Percentiles rank a stretch among this genome's conserved stretches.
These are phyloP conservation scores for Solanum medicagineum DNA, from an alignment of 257 asterid genomes.

Conservation along the genomic window DNA sequence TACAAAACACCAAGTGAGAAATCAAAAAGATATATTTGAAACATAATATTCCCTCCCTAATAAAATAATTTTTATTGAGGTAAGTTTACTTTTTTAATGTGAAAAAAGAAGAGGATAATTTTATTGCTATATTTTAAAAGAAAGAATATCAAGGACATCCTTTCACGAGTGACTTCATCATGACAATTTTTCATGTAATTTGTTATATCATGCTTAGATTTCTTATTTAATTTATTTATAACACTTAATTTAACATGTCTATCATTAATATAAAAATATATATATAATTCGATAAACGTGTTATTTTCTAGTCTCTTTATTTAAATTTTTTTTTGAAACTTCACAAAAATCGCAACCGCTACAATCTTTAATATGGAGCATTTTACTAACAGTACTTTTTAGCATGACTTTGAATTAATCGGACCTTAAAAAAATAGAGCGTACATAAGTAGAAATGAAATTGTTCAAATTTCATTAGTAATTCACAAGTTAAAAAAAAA, in stretches of 20 bases:
- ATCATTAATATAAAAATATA: neutral
- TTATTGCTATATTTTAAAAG: neutral
- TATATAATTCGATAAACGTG: neutral
- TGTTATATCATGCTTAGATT: neutral
- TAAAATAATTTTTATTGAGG: neutral
- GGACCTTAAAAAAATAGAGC: no score
- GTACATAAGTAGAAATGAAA: neutral
- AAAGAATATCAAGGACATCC: neutral
- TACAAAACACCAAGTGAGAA: no score
- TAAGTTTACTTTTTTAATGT: neutral
- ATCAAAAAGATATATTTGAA: neutral
- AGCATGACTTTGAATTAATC: accelerated
- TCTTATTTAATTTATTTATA: neutral
- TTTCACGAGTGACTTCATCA: neutral
- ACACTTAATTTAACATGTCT: neutral
- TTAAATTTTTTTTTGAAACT: no score
- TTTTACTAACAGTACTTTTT: neutral
- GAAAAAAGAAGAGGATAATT: neutral
- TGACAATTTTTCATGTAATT: neutral
- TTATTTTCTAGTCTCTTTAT: neutral
- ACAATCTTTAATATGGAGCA: no score
- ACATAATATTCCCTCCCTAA: neutral
- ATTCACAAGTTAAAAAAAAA: neutral
- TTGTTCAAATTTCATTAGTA: neutral
- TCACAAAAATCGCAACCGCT: no score